Base-by-base conservation (phyloP, 768 basidiomycete species). In the Lentinula lateritia region DNA sequence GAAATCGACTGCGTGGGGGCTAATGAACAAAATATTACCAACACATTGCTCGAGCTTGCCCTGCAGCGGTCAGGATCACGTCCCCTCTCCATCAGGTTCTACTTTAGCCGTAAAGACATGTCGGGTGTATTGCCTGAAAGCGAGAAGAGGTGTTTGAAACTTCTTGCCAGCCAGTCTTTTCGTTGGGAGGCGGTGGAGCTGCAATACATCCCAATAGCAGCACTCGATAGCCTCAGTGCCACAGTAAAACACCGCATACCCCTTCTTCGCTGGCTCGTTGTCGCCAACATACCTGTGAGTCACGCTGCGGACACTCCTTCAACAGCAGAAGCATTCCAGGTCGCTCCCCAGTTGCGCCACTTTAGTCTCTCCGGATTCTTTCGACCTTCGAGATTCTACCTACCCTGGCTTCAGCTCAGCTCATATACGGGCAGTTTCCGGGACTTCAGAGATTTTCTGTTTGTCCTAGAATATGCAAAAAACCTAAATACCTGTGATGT, bases 151-250 rank as follows among this genome's bases (percentile, higher is more conserved):
- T 56, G 55, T n/a, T 43, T 41, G 12, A 16, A 41, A 7, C 41
- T 56, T 28, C 32, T 56, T 10, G 41, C 41, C 20, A 56, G 23
- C 23, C 9, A 56, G 10, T 56, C 55, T 56, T 56, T 45, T 13
- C 55, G 55, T 42, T 56, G 55, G 55, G 28, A 43, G 15, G 55
- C 43, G 55, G n/a, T 56, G 12, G 55, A 56, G 32, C 12, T 56
- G 55, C 18, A 23, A 41, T 32, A 45, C 55, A 42, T 56, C 15
- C 41, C 55, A n/a, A 56, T 56, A 18, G 2, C 41, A 34, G 55
- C 32, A 18, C 28, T 56, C 8, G 28, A 28, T 56, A 28, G 55
- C 20, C 55, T 56, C 15, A 56, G 41, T 56, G 39, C 20, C 5
- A 6, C 55, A 43, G 41, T 56, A 6, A 56, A 41, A 28, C 13